These are phyloP conservation scores for Diaporthe sp. DNA, from an alignment of 2,329 filamentous ascomycete species.

Conservation along the genomic window DNA sequence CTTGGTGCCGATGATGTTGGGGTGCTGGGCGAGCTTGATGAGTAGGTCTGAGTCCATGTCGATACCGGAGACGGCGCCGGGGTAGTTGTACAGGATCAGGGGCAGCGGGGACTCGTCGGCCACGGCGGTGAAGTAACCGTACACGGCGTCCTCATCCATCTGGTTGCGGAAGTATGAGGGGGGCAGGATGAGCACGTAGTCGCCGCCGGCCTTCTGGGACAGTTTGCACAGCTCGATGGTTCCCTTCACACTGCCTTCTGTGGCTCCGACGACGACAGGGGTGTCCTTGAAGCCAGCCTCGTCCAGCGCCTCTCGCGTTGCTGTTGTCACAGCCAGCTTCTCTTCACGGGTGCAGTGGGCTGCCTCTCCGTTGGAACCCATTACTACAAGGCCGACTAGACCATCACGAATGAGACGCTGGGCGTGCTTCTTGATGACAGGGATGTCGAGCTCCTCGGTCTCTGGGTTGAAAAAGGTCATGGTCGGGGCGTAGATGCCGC, in stretches of 20 bases:
- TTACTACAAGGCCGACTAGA: conserved; percentile 84
- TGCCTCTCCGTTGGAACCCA: conserved; percentile 93
- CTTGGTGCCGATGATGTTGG: conserved; percentile 89
- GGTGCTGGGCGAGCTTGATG: conserved; percentile 82
- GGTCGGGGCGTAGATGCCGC: conserved; percentile 89
- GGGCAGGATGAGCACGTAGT: conserved; percentile 84
- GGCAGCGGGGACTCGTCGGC: conserved; percentile 83
- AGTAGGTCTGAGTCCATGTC: conserved; percentile 92
- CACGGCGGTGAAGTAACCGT: conserved; percentile 81
- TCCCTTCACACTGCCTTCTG: conserved; percentile 84
- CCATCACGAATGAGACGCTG: conserved; percentile 83
- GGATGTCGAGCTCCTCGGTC: conserved; percentile 87
- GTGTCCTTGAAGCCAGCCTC: conserved; percentile 81
- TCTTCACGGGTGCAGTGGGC: conserved; percentile 86
- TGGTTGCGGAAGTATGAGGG: conserved; percentile 87
- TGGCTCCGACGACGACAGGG: conserved; percentile 87
- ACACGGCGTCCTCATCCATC: conserved; percentile 80
- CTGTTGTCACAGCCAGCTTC: conserved; percentile 80
- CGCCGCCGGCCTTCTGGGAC: conserved; percentile 77
- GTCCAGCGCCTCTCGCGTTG: conserved; percentile 86
- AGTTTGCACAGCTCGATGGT: conserved; percentile 82
- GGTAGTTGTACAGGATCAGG: conserved; percentile 93
- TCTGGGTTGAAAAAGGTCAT: conserved; percentile 91
- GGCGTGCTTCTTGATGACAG: conserved; percentile 84
- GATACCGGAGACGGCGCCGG: conserved; percentile 86